These are phyloP conservation scores for Macrophomina phaseolina DNA, from an alignment of 2,329 filamentous ascomycete species.

Conservation along the genomic window DNA sequence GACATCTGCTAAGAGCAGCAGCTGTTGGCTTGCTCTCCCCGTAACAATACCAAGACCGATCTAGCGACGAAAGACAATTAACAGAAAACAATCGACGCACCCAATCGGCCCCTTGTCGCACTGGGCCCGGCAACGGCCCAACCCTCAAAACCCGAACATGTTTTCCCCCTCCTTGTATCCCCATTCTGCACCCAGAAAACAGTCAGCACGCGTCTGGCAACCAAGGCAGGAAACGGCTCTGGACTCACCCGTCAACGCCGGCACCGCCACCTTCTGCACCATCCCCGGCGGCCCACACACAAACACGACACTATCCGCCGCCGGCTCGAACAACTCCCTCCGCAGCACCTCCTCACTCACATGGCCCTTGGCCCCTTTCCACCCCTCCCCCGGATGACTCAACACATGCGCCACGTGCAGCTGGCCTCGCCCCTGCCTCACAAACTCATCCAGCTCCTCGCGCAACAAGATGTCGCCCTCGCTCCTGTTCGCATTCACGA, in stretches of 20 bases:
- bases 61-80: neutral
- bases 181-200: constrained; percentile 39
- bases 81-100: neutral
- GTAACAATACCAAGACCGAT: too few relatives aligned
- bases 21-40: too few relatives aligned
- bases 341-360: constrained; percentile 51
- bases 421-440: constrained; percentile 43
- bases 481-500: constrained; percentile 57
- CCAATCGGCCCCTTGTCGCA: neutral
- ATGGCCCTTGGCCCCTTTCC: constrained; percentile 55
- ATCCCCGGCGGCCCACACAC: constrained; percentile 58
- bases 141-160: constrained; percentile 39
- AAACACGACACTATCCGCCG: constrained; percentile 50
- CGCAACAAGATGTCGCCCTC: constrained; percentile 56
- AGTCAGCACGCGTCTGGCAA: constrained; percentile 17
- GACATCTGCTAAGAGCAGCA: too few relatives aligned
- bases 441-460: constrained; percentile 51
- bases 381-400: constrained; percentile 29
- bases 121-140: neutral
- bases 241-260: constrained; percentile 47
- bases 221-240: constrained; percentile 16
- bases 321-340: constrained; percentile 50
- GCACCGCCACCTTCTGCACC: constrained; percentile 59
- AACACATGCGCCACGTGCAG: constrained; percentile 56
- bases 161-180: constrained; percentile 54